Percentiles rank a stretch among this genome's conserved stretches.
Evolutionary conservation across 176 grass and related monocot species (phyloP).

Genomic region (Cenchrus americanus): DNA sequence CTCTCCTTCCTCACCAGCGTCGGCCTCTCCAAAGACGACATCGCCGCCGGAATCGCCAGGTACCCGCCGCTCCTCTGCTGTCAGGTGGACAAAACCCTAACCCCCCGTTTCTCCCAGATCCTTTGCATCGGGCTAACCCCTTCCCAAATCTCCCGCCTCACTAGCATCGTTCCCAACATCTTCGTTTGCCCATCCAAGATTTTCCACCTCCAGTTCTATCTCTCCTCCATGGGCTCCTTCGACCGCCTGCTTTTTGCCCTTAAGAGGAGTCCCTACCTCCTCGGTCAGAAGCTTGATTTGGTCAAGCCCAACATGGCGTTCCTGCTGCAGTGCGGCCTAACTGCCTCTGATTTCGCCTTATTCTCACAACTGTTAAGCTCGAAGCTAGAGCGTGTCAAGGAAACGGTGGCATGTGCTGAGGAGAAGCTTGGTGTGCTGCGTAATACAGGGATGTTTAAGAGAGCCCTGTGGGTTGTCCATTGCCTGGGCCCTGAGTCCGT

Average conservation of each 20-base stretch:
- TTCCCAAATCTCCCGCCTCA: background rate
- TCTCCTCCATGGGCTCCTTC: conserved; percentile 5
- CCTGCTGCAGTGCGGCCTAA: background rate
- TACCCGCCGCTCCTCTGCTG: background rate
- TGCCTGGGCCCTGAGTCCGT: no score
- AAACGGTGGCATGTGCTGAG: no score
- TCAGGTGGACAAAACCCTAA: conserved; percentile 23
- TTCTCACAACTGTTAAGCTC: no score
- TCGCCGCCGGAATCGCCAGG: conserved; percentile 9
- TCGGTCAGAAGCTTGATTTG: background rate
- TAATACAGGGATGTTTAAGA: no score
- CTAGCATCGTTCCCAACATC: background rate
- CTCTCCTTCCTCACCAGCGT: background rate
- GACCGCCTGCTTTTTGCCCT: background rate
- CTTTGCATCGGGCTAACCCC: background rate
- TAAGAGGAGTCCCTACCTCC: background rate
- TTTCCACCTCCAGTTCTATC: background rate
- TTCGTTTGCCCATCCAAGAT: fast-evolving
- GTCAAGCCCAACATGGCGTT: background rate
- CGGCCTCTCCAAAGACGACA: background rate
- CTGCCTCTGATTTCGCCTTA: no score
- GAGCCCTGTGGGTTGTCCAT: no score
- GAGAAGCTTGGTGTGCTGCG: no score
- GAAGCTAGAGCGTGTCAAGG: no score
- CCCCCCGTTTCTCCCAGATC: conserved; percentile 6